Conservation (phyloP, 768 basidiomycete genomes). For the Calvatia gigantea region DNA sequence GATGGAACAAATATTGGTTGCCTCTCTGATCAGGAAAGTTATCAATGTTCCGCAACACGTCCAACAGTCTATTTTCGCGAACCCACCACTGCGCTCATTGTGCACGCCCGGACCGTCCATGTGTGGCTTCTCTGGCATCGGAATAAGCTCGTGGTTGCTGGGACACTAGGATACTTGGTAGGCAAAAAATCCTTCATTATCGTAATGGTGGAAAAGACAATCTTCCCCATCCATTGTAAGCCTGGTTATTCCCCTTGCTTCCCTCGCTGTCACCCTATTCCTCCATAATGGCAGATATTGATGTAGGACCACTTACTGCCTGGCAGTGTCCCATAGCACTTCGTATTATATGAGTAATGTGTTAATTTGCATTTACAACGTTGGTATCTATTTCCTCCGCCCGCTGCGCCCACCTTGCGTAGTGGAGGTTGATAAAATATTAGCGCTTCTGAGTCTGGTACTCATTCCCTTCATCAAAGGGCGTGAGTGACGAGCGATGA, state of each 20-base stretch:
- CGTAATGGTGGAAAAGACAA: not conserved
- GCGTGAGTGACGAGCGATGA: not conserved
- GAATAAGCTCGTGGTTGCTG: not conserved
- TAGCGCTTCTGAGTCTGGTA: not conserved
- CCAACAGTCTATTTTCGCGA: no score
- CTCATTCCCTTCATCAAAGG: not conserved
- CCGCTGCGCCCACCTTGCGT: not conserved
- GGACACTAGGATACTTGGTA: not conserved
- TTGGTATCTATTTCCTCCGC: not conserved
- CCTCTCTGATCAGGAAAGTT: no score
- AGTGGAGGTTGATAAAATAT: not conserved
- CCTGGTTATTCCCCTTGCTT: no score
- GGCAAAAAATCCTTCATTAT: not conserved
- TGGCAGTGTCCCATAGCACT: not conserved
- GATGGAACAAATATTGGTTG: no score
- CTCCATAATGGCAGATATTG: not conserved
- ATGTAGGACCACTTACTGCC: not conserved
- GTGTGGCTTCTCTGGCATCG: not conserved
- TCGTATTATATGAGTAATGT: not conserved
- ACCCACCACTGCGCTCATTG: no score
- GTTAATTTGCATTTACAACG: not conserved
- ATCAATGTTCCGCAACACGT: no score
- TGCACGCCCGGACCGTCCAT: no score
- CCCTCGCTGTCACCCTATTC: not conserved
- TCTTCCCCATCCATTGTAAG: not conserved